Percentiles rank a stretch among this genome's conserved stretches.
Conservation (phyloP, 1,284 basidiomycete species). For the Trichosporon ovoides region DNA sequence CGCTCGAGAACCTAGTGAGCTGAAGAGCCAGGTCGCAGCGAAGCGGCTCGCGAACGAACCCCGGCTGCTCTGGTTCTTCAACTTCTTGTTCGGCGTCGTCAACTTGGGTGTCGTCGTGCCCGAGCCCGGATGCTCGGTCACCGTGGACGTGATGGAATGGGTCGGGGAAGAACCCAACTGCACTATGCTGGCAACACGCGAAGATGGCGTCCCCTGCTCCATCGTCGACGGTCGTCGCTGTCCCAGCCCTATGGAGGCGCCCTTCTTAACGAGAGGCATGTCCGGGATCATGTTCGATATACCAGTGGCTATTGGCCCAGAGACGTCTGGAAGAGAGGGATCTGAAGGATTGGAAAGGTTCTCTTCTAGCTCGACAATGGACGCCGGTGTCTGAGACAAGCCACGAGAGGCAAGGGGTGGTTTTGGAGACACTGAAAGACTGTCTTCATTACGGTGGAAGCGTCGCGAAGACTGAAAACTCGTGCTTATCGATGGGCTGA, state of each 20-base stretch:
- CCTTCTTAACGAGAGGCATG: conserved; percentile 9
- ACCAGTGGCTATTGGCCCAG: neutral
- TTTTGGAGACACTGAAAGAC: neutral
- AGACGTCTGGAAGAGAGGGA: conserved; percentile 11
- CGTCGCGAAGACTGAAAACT: conserved; percentile 41
- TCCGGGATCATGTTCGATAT: conserved; percentile 13
- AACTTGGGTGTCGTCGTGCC: conserved; percentile 39
- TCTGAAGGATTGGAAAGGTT: conserved; percentile 4
- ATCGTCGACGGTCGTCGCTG: neutral
- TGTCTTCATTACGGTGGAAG: conserved; percentile 26
- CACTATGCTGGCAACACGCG: conserved; percentile 13
- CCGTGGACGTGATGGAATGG: conserved; percentile 11
- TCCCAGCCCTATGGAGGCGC: neutral
- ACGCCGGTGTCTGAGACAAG: conserved; percentile 2
- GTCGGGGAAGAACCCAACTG: conserved; percentile 12
- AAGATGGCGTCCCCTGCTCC: conserved; percentile 12
- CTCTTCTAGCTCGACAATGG: conserved; percentile 14
- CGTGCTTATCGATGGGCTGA: conserved; percentile 14
- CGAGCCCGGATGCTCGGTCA: conserved; percentile 17
- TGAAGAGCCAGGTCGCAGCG: conserved; percentile 40
- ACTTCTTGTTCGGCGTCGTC: conserved; percentile 31
- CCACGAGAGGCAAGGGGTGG: conserved; percentile 6
- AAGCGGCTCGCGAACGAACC: conserved; percentile 38
- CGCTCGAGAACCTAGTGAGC: conserved; percentile 28
- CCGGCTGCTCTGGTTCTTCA: conserved; percentile 38